Conservation (phyloP, 2,329 filamentous ascomycete species). For the Seiridium cupressi region DNA sequence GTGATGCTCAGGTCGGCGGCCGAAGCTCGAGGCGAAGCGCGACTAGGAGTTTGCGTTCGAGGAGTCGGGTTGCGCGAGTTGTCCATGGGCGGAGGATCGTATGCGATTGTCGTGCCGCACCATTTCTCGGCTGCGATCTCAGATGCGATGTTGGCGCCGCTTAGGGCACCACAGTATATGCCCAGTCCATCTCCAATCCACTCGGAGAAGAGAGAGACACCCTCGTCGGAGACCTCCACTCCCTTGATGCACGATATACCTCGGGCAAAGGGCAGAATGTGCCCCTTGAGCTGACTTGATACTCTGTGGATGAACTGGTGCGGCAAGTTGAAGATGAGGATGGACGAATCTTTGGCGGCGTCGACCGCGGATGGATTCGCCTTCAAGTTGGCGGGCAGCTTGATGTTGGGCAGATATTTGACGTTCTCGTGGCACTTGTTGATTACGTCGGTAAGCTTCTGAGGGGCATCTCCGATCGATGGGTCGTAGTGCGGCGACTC, state of each 20-base stretch:
- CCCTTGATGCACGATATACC: slow-evolving; percentile 98
- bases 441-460: slow-evolving; percentile 89
- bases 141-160: slow-evolving; percentile 91
- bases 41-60: slow-evolving; percentile 44
- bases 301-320: slow-evolving; percentile 93
- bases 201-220: slow-evolving; percentile 88
- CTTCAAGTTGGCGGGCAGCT: slow-evolving; percentile 77
- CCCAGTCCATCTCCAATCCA: slow-evolving; percentile 86
- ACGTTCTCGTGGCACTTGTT: slow-evolving; percentile 93
- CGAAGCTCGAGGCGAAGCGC: slow-evolving; percentile 45
- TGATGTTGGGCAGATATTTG: slow-evolving; percentile 93
- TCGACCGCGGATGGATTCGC: slow-evolving; percentile 80
- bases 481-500: slow-evolving; percentile 72
- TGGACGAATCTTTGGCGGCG: slow-evolving; percentile 78
- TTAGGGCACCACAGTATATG: slow-evolving; percentile 95
- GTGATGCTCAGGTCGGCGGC: slow-evolving; percentile 50
- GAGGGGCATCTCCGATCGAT: slow-evolving; percentile 60
- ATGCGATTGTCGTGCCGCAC: slow-evolving; percentile 95
- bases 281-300: slow-evolving; percentile 79
- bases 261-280: slow-evolving; percentile 87
- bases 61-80: slow-evolving; percentile 66
- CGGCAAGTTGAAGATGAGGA: slow-evolving; percentile 93
- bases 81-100: slow-evolving; percentile 88
- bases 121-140: slow-evolving; percentile 96
- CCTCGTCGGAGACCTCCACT: slow-evolving; percentile 84